Evolutionary conservation across 495 filamentous ascomycete species (phyloP).

Genomic region (Tuber brumale): DNA sequence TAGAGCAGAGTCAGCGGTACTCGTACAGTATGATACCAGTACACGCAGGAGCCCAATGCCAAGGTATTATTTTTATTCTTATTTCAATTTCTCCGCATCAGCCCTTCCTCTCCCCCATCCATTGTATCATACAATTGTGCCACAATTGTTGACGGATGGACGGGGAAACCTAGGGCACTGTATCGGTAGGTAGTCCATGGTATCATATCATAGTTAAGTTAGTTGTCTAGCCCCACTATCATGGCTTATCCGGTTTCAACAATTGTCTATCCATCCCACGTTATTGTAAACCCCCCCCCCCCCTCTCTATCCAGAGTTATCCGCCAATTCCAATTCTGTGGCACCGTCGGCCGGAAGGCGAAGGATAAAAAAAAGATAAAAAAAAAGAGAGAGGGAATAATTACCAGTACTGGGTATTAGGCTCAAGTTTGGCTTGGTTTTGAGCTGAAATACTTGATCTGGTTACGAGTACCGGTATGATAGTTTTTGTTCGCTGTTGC

Average conservation of each 20-base stretch:
- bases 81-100: too few species aligned
- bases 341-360: neutral
- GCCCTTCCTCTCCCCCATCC: too few species aligned
- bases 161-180: neutral
- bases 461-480: neutral
- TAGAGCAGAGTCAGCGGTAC: neutral
- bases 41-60: too few species aligned
- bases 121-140: too few species aligned
- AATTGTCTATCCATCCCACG: neutral
- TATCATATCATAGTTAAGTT: neutral
- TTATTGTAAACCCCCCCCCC: neutral
- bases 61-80: too few species aligned
- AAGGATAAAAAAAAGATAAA: neutral
- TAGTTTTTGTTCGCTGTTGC: neutral
- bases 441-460: neutral
- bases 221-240: neutral
- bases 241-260: conserved; percentile 2
- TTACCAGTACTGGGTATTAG: neutral
- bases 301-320: neutral
- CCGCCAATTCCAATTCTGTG: neutral
- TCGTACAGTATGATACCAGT: neutral
- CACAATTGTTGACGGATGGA: too few species aligned
- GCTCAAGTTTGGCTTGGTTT: neutral
- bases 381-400: neutral
- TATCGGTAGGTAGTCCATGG: neutral